Base-by-base conservation (phyloP, 495 filamentous ascomycete species). In the Parachaetomium inaequale region DNA sequence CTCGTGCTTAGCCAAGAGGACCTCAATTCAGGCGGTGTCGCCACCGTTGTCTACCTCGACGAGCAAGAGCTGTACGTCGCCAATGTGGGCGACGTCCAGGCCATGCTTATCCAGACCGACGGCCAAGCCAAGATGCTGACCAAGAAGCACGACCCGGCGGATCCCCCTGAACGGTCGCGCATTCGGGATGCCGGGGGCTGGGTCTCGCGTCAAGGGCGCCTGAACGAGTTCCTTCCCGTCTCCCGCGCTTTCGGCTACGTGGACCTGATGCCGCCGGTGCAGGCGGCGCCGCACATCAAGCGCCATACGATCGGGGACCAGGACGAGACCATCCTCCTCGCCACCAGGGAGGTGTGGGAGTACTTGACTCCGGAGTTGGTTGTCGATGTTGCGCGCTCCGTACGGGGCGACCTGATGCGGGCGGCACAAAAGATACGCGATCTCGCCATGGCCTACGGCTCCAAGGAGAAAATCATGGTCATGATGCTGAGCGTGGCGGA, bases 361-460 rank as follows among this genome's bases (percentile, higher is more conserved):
- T 95, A 89, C 72, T 81, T 99, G 17, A 87, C 87, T 11, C 90
- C 90, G 7, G 91, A 93, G 45, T 81, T 96, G 47, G 88, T 92
- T 19, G 91, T 96, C n/a, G 94, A 99, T 71, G 85, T 97, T 29
- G 90, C 91, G 15, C 82, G 93, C 55, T 87, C 85, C 15, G 93
- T 93, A 67, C 85, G 92, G 19, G 72, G 73, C 32, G 93, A 99
- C 72, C 79, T 96, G 14, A 98, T 99, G 94, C 84, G 91, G 58
- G 95, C 93, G n/a, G 87, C 95, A 25, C 92, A 98, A 69, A 96
- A 94, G 70, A 84, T 98, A 10, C 87, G 94, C 32, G 94, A 99
- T 78, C 78, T 99, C 40, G 95, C 94, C 26, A 95, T 99, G 63
- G 90, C 93, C 4, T 98, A 96, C 70, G 95, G 94, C 21, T 88